Conservation (phyloP, 345 rosid species). For the Eucalyptus pumila region DNA sequence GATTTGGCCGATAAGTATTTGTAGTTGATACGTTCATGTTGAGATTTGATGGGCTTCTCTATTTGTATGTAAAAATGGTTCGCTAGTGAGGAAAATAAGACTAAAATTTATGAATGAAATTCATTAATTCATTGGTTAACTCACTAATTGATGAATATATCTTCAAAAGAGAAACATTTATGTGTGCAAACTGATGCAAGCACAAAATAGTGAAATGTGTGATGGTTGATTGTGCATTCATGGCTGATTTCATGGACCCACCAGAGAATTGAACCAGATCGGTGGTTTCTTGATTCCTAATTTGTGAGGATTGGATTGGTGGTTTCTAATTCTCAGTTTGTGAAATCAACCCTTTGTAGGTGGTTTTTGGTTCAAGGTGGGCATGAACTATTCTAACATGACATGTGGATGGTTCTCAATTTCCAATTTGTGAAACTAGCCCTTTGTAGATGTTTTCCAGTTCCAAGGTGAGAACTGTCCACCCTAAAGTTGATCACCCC, state of each 20-base stretch:
- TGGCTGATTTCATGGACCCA: not conserved
- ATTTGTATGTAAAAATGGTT: not conserved
- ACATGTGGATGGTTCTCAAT: too few relatives aligned
- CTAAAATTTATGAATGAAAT: too few relatives aligned
- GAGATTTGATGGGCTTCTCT: not conserved
- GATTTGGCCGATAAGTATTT: not conserved
- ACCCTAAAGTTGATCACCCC: too few relatives aligned
- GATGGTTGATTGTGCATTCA: too few relatives aligned
- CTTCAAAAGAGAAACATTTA: not conserved
- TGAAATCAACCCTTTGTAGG: too few relatives aligned
- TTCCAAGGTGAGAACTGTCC: fast-evolving
- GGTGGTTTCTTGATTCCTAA: too few relatives aligned
- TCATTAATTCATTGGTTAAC: not conserved
- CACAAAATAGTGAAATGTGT: not conserved
- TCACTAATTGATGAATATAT: not conserved
- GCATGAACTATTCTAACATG: too few relatives aligned
- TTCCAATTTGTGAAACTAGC: too few relatives aligned
- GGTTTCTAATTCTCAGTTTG: too few relatives aligned
- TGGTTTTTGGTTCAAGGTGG: too few relatives aligned
- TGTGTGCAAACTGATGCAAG: not conserved
- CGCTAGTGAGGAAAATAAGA: not conserved
- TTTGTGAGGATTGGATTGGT: too few relatives aligned
- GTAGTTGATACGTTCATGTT: not conserved
- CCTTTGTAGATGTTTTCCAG: too few relatives aligned
- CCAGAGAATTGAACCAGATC: fast-evolving